Conservation (phyloP, 148 eudicot species). For the Spergularia marina region DNA sequence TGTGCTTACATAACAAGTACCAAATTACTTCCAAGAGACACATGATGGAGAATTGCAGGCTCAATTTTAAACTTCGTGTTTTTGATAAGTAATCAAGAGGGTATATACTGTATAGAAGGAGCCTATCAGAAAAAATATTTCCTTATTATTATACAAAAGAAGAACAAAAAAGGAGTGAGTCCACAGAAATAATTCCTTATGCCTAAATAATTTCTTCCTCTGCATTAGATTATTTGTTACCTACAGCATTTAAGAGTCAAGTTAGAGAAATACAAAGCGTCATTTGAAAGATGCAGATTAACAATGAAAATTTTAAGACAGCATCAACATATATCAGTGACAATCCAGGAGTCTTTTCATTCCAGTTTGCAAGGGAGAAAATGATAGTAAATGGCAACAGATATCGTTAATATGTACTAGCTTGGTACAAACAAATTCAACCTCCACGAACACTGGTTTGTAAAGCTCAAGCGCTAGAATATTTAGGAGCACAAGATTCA, state of each 20-base stretch:
- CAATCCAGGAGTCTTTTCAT: neutral
- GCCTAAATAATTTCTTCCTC: neutral
- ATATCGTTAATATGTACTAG: neutral
- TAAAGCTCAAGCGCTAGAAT: neutral
- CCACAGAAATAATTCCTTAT: neutral
- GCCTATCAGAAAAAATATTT: no score
- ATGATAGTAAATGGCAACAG: neutral
- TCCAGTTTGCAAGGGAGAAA: neutral
- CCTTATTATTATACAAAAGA: no score
- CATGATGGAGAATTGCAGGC: no score
- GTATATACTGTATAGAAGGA: no score
- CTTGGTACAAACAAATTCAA: neutral
- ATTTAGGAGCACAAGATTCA: neutral
- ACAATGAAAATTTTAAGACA: neutral
- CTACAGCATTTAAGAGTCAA: neutral
- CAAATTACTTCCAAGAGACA: no score
- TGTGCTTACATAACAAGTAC: neutral
- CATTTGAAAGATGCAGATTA: neutral
- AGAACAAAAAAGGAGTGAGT: no score
- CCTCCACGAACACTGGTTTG: neutral
- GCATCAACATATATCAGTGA: neutral
- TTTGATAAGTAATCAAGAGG: no score
- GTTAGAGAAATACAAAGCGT: neutral
- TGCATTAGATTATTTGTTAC: neutral
- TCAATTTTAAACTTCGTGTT: no score